These are phyloP conservation scores for Erigeron philadelphicus DNA, from an alignment of 140 eudicot genomes.

Conservation along the genomic window DNA sequence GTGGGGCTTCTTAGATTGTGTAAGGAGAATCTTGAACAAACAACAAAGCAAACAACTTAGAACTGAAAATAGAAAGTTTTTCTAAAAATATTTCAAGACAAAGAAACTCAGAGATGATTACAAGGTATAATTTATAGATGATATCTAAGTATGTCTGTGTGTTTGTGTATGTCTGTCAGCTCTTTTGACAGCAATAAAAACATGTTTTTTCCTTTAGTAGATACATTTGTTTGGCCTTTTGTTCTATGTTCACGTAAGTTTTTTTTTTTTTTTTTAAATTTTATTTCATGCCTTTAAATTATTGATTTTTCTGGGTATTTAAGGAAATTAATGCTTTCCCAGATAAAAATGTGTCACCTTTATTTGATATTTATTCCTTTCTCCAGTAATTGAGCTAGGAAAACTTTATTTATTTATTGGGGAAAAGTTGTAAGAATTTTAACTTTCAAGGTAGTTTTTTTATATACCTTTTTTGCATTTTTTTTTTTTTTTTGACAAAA, in stretches of 20 bases:
- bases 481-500: not conserved
- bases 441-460: not conserved
- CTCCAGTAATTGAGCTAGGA: too few relatives aligned
- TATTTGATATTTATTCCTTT: not conserved
- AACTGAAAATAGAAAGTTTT: slow-evolving; percentile 14
- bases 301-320: slow-evolving; percentile 11
- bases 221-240: slow-evolving; percentile 25
- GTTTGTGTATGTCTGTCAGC: slow-evolving; percentile 17
- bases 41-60: slow-evolving; percentile 21
- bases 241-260: slow-evolving; percentile 3
- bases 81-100: slow-evolving; percentile 25
- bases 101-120: slow-evolving; percentile 28
- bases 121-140: slow-evolving; percentile 29
- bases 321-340: slow-evolving; percentile 16
- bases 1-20: slow-evolving; percentile 35
- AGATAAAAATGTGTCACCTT: slow-evolving; percentile 16
- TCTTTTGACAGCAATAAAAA: slow-evolving; percentile 6
- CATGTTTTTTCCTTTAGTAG: slow-evolving; percentile 10
- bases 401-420: too few relatives aligned
- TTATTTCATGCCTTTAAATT: slow-evolving; percentile 1
- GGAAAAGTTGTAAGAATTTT: too few relatives aligned
- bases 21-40: slow-evolving; percentile 30
- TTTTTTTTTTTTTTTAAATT: slow-evolving; percentile 3
- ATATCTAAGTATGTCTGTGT: slow-evolving; percentile 24
- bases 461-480: not conserved